These are phyloP conservation scores for Aphanoascus verrucosus DNA, from an alignment of 2,329 filamentous ascomycete species.

Conservation along the genomic window DNA sequence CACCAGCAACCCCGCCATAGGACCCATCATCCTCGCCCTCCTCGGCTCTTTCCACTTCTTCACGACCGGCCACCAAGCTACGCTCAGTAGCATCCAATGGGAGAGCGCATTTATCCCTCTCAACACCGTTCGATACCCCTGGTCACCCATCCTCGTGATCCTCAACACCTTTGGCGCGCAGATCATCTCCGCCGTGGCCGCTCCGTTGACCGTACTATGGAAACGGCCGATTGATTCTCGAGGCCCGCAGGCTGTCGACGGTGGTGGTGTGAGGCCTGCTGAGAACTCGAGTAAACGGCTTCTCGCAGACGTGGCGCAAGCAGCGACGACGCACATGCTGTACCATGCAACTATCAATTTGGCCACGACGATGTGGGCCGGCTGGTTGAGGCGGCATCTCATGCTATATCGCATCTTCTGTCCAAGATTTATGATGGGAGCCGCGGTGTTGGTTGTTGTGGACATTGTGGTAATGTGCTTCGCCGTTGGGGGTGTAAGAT, in stretches of 20 bases:
- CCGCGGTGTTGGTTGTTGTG: constrained; percentile 58
- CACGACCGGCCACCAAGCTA: constrained; percentile 93
- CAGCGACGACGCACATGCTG: constrained; percentile 61
- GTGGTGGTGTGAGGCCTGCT: constrained; percentile 21
- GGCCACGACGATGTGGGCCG: constrained; percentile 83
- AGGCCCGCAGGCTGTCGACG: constrained; percentile 23
- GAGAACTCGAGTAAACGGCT: constrained; percentile 32
- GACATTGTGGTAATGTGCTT: constrained; percentile 64
- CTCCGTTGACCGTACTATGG: constrained; percentile 79
- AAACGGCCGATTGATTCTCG: constrained; percentile 68
- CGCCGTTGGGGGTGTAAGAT: constrained; percentile 61
- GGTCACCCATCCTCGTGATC: constrained; percentile 68
- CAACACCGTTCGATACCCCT: constrained; percentile 73
- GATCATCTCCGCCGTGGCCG: constrained; percentile 66
- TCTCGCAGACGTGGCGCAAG: constrained; percentile 59
- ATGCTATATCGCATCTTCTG: constrained; percentile 95
- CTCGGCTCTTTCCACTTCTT: constrained; percentile 92
- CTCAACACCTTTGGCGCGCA: constrained; percentile 86
- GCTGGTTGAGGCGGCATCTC: constrained; percentile 74
- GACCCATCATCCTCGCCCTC: constrained; percentile 73
- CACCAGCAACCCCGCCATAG: constrained; percentile 55
- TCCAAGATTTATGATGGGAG: constrained; percentile 80
- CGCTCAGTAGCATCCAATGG: constrained; percentile 83
- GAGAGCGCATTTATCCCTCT: constrained; percentile 88
- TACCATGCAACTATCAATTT: constrained; percentile 77